Conservation (phyloP, 768 basidiomycete species). For the Amanita thiersii region DNA sequence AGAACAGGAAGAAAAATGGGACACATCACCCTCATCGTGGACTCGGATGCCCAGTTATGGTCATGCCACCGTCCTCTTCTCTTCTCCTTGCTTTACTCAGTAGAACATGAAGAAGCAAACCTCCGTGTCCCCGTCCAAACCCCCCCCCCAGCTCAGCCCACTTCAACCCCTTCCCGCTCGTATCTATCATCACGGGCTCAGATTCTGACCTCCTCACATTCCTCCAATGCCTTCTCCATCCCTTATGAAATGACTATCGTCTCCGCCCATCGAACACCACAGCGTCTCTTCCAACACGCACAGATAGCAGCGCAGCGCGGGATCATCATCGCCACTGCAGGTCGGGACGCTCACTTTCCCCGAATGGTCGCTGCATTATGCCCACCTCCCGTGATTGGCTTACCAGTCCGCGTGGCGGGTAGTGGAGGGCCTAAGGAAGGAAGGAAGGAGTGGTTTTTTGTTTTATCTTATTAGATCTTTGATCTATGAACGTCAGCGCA, state of each 20-base stretch:
- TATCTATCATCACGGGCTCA: constrained; percentile 96
- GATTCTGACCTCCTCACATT: constrained; percentile 96
- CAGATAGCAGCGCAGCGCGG: constrained; percentile 62
- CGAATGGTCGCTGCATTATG: constrained; percentile 99
- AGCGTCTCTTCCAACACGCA: constrained; percentile 77
- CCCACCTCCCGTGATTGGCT: constrained; percentile 85
- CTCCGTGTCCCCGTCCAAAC: constrained; percentile 42
- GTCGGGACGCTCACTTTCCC: constrained; percentile 96
- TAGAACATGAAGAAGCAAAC: constrained; percentile 37
- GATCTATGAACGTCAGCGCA: too few species aligned
- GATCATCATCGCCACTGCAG: constrained; percentile 87
- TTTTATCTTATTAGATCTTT: too few species aligned
- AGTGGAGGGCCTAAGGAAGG: constrained; percentile 82
- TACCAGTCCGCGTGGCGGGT: constrained; percentile 67
- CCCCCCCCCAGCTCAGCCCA: constrained; percentile 36
- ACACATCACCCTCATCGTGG: constrained; percentile 84
- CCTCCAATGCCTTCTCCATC: constrained; percentile 78
- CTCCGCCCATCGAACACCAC: constrained; percentile 93
- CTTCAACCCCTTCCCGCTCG: constrained; percentile 66
- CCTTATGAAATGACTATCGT: constrained; percentile 95
- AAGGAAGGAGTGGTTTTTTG: too few species aligned
- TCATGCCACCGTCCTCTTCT: constrained; percentile 66
- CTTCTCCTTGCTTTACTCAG: constrained; percentile 28
- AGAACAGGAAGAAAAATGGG: constrained; percentile 96
- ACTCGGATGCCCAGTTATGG: constrained; percentile 69